Base-by-base conservation (phyloP, 768 basidiomycete genomes). In the Lactarius evosmus region DNA sequence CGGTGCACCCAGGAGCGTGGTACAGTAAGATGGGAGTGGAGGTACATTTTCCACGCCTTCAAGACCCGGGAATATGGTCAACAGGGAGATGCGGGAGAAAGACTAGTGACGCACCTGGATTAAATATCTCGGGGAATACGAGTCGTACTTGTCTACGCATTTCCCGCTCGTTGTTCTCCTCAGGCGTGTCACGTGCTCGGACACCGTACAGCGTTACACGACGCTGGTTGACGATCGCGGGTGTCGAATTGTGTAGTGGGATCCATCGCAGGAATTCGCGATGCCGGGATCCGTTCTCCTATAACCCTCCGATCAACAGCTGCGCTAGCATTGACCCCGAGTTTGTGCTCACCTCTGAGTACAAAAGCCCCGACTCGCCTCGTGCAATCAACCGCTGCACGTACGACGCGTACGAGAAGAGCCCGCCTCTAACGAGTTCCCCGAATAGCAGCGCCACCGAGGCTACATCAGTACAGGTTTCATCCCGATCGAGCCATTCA, bases 331-430 rank as follows among this genome's bases (percentile, higher is more conserved):
- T 25, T 14, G 7, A 16, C 54, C 25, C 16, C 25, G 40, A 30
- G 32, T n/a, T 61, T 52, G 12, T 17, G 32, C 80, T 36, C 69
- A 87, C 88, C 74, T 86, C 82, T 17, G 74, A 73, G 66, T 72
- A 78, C 4, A 80, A 80, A 38, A 91, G 73, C 8, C 85, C 88
- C 0, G 74, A 69, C 71, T 93, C 91, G 9, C 89, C 86, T 19
- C 92, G 82, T 4, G 90, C 90, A 60, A 94, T 84, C n/a, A 93
- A 78, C 46, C 89, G 83, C 69, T 91, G 89, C 41, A 93, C 82
- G 69, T 93, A 93, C 46, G 78, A 79, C 16, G 83, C 78, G 68
- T 90, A 93, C 8, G 87, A 88, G 72, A 93, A 93, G 22, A 91
- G 71, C 16, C 82, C 84, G n/a, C 77, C 75, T 70, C 85, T 84